phyloP scores from a whole-genome alignment of 306 rosid species.

The Lablab purpureus region DNA sequence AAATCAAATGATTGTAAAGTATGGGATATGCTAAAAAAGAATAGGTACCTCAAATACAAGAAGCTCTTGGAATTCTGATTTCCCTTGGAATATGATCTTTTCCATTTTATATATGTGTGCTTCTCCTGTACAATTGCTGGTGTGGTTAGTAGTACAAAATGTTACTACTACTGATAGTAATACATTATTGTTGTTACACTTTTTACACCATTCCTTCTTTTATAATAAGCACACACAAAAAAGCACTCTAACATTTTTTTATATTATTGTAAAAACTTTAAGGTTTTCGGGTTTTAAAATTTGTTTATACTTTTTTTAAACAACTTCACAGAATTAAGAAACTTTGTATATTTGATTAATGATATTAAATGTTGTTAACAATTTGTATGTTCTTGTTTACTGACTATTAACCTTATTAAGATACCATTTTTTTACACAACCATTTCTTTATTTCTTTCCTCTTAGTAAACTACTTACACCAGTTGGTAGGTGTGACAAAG shows the following conservation, averaged over 20 bases:
- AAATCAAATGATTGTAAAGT: neutral
- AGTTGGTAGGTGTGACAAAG: neutral
- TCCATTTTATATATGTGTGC: constrained; percentile 51
- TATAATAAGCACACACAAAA: neutral
- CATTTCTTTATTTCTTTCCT: neutral
- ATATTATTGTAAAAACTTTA: neutral
- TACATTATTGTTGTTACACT: neutral
- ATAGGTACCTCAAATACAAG: constrained; percentile 55
- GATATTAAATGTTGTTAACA: too few relatives aligned
- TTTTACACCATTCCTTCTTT: neutral
- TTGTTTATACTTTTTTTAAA: neutral
- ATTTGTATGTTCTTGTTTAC: neutral
- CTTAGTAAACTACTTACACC: too few relatives aligned
- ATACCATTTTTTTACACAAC: too few relatives aligned
- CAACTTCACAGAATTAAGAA: neutral
- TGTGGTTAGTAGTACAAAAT: neutral
- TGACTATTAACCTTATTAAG: neutral
- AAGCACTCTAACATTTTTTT: neutral
- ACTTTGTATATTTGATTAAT: neutral
- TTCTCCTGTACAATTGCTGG: constrained; percentile 40
- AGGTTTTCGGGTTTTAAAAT: neutral
- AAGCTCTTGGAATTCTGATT: constrained; percentile 53
- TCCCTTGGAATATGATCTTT: constrained; percentile 50
- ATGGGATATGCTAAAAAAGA: neutral
- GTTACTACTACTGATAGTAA: neutral